Base-by-base conservation (phyloP, 202 grass and related monocot genomes). In the Schoenoplectus triqueter region DNA sequence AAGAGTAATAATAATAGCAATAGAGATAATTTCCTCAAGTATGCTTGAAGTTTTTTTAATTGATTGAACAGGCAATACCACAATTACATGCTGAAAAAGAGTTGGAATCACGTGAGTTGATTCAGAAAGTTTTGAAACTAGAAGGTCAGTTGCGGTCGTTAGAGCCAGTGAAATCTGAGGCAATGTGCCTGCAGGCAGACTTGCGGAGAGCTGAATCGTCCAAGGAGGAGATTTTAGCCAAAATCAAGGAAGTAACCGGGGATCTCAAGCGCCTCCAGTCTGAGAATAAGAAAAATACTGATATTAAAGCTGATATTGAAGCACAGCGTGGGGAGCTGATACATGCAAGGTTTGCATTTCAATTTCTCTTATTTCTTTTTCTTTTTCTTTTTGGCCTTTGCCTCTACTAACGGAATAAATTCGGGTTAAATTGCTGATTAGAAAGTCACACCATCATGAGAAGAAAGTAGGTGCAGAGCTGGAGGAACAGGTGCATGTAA, bases 11-110 rank as follows among this genome's bases (percentile, higher is more conserved):
- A 31, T 31, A 31, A 31, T 31, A 31, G 31, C 31, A 31, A 71
- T 48, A 48, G 44, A 71, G 42, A 18, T 13, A 42, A 48, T 72
- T 72, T 3, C 15, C 0, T 52, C n/a, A 52, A 54, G 9, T 18
- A 21, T 74, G 52, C 52, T 13, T 52, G 15, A 72, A 72, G 69
- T 76, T 55, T 76, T 40, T 56, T 55, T 17, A 74, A 19, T 52
- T 74, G 14, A 60, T 18, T 44, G 22, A 70, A 11, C 48, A 83
- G 81, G 69, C 88, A n/a, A 82, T 98, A 20, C 89, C 90, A 17
- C 92, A 89, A 83, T 82, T 92, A 52, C 89, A 91, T 64, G 90
- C 91, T 67, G 91, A 95, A 42, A 98, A 98, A 88, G 93, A 95
- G 80, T 75, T 89, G 64, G 90, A 95, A 82, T 87, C 70, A 0